Evolutionary conservation across 495 filamentous ascomycete species (phyloP), one percentile per base, ranked within the genome.

Genomic region (Xylona heveae): DNA sequence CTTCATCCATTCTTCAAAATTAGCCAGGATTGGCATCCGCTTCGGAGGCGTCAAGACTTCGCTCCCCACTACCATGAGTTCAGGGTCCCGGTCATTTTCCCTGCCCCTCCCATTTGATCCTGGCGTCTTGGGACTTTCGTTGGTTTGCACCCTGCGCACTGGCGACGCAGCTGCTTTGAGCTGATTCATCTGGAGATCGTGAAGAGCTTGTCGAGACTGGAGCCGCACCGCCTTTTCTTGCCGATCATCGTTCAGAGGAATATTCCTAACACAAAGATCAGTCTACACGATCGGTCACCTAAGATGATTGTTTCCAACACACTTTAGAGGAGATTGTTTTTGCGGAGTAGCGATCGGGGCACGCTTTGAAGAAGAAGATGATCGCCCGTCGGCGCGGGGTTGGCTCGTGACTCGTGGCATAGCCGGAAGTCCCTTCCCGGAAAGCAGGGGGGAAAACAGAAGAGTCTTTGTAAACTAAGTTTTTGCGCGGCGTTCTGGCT

Each of bases 1-100:
- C 66, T 95, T 99, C 90, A 99, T 95, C 88, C 88, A 95, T 47
- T 99, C 90, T 52, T 99, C 88, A 45, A 95, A 99, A 53, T 95
- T 95, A 32, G 90, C 90, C 32, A 95, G 50, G 35, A 99, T 77
- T 0, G 88, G 90, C 20, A 92, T 79, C 25, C 88, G 77, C 61
- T 93, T 91, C 75, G 93, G 82, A 10, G 88, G 88, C 19, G 88
- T 95, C 30, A 93, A 76, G 10, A 72, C 78, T 27, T 57, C 64
- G 20, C 68, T 67, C 31, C 59, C 66, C 19, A 79, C 69, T 17
- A 66, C 53, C 13, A 66, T 53, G 21, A 61, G 50, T 36, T 62
- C 59, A 23, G 70, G 75, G 44, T 78, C 68, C 31, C 64, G 57
- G 35, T 61, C 55, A 42, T 68, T 71, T 24, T 72, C 67, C 41